Base-by-base conservation (phyloP, 129 eudicot genomes). In the Oenanthe sinensis region DNA sequence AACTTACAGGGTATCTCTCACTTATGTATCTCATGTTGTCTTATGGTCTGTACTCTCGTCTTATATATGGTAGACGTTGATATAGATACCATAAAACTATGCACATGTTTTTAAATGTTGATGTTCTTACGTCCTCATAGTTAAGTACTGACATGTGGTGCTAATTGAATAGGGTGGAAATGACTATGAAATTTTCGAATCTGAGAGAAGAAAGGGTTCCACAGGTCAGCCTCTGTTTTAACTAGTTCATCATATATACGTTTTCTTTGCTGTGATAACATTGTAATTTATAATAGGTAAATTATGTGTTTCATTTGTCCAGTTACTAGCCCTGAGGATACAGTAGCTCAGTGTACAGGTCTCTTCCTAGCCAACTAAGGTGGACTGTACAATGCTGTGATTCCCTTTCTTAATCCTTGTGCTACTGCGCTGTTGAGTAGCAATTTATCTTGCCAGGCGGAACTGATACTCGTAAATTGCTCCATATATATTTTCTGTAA, bases 311-410 rank as follows among this genome's bases (percentile, higher is more conserved):
- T 76, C 79, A 15, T 3, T 69, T 14, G 15, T 83, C 26, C 92
- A 95, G 98, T 95, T 83, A 90, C 92, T 5, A 95, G 98, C 88
- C 98, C 97, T 6, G 96, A 90, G 22, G 98, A 95, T 83, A 91
- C 97, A 42, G 63, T 78, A 20, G 75, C 71, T 74, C 98, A 91
- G 78, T 95, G 98, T 79, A 80, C 90, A 69, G 82, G 82, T 68
- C 85, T 91, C 80, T 91, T 88, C 84, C 82, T 94, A 28, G 78
- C 81, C 89, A 79, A 89, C 83, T 80, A 85, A 82, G 43, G 44
- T 30, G 60, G 60, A 52, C 9, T n/a, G 19, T 19, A 16, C 60
- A 52, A 52, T 52, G 60, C n/a, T 52, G 60, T 52, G 24, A 52
- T 52, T 52, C 24, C 60, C 24, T 52, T 17, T 52, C 60, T 52